Percentiles rank a stretch among this genome's conserved stretches.
Evolutionary conservation across 345 rosid species (phyloP).

Genomic region (Rhizophora mangle): DNA sequence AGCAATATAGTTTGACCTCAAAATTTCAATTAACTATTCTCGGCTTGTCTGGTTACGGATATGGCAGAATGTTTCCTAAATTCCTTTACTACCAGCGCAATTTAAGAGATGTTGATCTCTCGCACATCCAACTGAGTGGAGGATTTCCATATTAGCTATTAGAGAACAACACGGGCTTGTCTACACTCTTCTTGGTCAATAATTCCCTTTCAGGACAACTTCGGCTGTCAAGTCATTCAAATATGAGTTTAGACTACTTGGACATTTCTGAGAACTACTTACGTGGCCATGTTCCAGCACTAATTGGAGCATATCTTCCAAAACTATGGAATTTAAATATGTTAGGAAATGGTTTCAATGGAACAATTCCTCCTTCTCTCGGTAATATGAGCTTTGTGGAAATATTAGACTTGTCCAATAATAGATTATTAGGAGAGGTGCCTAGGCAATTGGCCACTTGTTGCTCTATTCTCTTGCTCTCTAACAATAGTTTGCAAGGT

Average conservation of each 20-base stretch:
- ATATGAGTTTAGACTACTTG: not conserved
- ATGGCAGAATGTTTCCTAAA: slow-evolving; percentile 1
- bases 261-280: not conserved
- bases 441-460: not conserved
- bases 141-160: too few species aligned
- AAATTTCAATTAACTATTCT: not conserved
- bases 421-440: slow-evolving; percentile 15
- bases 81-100: slow-evolving; percentile 17
- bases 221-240: not conserved
- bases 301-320: slow-evolving; percentile 18
- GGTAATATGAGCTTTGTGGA: slow-evolving; percentile 4
- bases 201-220: too few species aligned
- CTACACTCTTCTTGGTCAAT: too few species aligned
- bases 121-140: not conserved
- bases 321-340: not conserved
- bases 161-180: too few species aligned
- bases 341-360: slow-evolving; percentile 11
- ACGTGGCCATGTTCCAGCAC: not conserved
- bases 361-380: slow-evolving; percentile 22
- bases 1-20: too few species aligned
- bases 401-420: slow-evolving; percentile 20
- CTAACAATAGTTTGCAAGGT: too few species aligned
- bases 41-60: not conserved
- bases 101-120: slow-evolving; percentile 2
- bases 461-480: too few species aligned